phyloP scores from a whole-genome alignment of 192 early-diverging fungal genomes.

The Endogone sp. region DNA sequence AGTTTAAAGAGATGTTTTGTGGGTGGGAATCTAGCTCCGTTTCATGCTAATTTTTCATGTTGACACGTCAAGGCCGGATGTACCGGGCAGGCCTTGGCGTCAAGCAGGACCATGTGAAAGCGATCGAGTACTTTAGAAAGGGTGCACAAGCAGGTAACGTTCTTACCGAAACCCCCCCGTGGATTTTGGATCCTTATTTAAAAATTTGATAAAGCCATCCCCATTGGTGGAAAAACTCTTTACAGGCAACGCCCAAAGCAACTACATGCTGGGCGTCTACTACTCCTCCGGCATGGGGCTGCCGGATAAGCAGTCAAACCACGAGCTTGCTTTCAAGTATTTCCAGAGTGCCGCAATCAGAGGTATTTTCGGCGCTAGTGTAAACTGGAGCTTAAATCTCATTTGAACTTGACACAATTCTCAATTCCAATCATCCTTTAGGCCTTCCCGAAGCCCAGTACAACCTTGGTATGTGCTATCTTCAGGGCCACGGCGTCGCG shows the following conservation, averaged over 20 bases:
- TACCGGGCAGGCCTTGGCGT: constrained; percentile 34
- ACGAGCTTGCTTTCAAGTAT: constrained; percentile 39
- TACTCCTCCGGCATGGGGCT: constrained; percentile 14
- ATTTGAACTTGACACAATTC: background rate
- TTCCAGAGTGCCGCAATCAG: constrained; percentile 45
- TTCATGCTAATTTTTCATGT: too few relatives aligned
- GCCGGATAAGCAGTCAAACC: constrained; percentile 14
- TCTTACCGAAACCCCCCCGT: background rate
- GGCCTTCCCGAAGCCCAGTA: constrained; percentile 50
- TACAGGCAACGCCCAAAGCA: constrained; percentile 25
- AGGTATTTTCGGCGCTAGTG: too few relatives aligned
- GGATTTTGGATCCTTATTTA: background rate
- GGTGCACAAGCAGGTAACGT: constrained; percentile 19
- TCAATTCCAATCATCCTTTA: background rate
- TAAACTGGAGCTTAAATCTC: too few relatives aligned
- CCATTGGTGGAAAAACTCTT: background rate
- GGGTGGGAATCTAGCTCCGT: too few relatives aligned
- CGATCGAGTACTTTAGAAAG: constrained; percentile 26
- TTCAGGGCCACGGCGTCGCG: constrained; percentile 39
- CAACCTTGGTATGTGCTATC: constrained; percentile 39
- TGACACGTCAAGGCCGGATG: constrained; percentile 17
- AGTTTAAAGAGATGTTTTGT: too few relatives aligned
- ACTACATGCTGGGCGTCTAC: constrained; percentile 34
- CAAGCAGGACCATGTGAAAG: constrained; percentile 28
- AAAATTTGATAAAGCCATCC: background rate